Evolutionary conservation across 371 early-diverging fungal species (phyloP).

Genomic region (Globomyces sp.): DNA sequence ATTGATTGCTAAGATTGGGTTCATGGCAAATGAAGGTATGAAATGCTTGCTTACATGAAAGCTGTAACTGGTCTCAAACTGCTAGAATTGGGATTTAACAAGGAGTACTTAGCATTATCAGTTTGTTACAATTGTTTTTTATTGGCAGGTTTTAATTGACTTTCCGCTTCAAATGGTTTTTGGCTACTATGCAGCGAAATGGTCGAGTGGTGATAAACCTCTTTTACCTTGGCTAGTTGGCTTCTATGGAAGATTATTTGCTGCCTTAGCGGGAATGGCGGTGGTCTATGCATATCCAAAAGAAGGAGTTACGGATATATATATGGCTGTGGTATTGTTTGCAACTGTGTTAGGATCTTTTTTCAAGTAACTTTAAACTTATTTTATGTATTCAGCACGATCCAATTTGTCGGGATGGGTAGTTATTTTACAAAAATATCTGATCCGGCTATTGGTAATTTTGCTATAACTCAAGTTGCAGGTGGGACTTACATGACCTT

Average conservation of each 20-base stretch:
- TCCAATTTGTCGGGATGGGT: slow-evolving; percentile 93
- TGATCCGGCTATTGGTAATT: slow-evolving; percentile 88
- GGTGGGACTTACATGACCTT: slow-evolving; percentile 93
- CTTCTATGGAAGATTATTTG: slow-evolving; percentile 78
- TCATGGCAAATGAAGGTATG: slow-evolving; percentile 79
- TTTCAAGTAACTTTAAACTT: slow-evolving; percentile 44
- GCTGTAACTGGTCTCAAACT: slow-evolving; percentile 90
- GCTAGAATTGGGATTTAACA: slow-evolving; percentile 89
- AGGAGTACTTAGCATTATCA: slow-evolving; percentile 90
- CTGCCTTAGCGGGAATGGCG: slow-evolving; percentile 79
- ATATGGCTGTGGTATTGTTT: slow-evolving; percentile 78
- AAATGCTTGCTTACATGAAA: neutral
- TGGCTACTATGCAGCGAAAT: slow-evolving; percentile 95
- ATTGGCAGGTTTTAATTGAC: slow-evolving; percentile 69
- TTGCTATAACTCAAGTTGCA: neutral
- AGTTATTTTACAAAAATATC: slow-evolving; percentile 93
- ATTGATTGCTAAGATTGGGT: slow-evolving; percentile 88
- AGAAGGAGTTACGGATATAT: slow-evolving; percentile 56
- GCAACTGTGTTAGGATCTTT: slow-evolving; percentile 84
- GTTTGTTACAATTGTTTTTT: slow-evolving; percentile 29
- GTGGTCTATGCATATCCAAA: slow-evolving; percentile 77
- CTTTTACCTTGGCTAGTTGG: slow-evolving; percentile 91
- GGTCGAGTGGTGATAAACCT: slow-evolving; percentile 85
- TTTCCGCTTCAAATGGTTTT: slow-evolving; percentile 95
- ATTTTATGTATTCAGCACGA: slow-evolving; percentile 48